These are phyloP conservation scores for Quercus gilva DNA, from an alignment of 306 rosid species.

Conservation along the genomic window DNA sequence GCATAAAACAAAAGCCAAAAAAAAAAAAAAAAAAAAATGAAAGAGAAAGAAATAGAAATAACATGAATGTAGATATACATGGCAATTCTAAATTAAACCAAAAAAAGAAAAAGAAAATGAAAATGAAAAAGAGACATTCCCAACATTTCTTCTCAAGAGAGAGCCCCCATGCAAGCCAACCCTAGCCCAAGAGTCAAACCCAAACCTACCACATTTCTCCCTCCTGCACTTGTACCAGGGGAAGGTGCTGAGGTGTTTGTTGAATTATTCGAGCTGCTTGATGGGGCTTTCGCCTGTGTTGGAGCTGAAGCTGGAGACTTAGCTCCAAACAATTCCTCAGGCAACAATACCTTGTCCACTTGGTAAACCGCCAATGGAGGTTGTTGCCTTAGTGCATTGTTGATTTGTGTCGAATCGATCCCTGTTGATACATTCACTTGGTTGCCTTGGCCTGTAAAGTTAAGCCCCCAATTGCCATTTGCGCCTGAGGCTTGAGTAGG, in stretches of 20 bases:
- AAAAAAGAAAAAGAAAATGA: neutral
- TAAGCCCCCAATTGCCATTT: conserved; percentile 57
- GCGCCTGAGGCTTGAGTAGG: conserved; percentile 50
- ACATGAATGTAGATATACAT: neutral
- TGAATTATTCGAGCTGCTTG: neutral
- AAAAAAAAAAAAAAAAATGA: neutral
- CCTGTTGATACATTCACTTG: conserved; percentile 76
- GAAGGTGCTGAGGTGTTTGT: conserved; percentile 11
- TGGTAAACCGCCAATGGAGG: conserved; percentile 59
- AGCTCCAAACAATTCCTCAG: conserved; percentile 42
- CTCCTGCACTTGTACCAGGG: neutral
- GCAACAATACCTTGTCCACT: conserved; percentile 69
- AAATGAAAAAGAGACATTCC: neutral
- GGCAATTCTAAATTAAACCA: neutral
- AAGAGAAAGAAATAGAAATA: neutral
- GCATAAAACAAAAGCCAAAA: neutral
- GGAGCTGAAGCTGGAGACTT: conserved; percentile 42
- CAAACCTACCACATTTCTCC: conserved; percentile 24
- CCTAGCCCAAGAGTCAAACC: conserved; percentile 38
- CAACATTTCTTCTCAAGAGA: neutral
- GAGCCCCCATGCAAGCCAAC: conserved; percentile 36
- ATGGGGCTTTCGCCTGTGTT: conserved; percentile 30
- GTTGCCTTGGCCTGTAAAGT: conserved; percentile 65
- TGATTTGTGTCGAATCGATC: conserved; percentile 34
- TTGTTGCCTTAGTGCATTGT: conserved; percentile 55